Evolutionary conservation across 345 rosid genomes (phyloP).

Genomic region (Abelmoschus esculentus): DNA sequence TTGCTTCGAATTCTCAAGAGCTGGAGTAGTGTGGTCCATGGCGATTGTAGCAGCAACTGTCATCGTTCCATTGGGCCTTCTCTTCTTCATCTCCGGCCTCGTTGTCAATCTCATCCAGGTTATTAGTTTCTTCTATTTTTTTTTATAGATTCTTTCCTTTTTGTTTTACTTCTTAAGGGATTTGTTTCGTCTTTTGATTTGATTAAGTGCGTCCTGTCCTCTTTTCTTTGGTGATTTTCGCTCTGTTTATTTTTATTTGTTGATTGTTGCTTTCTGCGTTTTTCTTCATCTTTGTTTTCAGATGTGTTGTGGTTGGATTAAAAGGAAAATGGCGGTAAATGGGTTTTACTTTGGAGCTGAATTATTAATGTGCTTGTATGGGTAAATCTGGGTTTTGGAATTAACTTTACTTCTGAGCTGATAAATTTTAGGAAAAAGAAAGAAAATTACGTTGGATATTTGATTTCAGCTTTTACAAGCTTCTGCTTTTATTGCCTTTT

Average conservation of each 20-base stretch:
- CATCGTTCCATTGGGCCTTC: conserved; percentile 69
- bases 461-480: neutral
- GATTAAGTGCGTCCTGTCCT: neutral
- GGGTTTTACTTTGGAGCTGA: neutral
- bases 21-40: conserved; percentile 27
- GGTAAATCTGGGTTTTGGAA: neutral
- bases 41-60: conserved; percentile 68
- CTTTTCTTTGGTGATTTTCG: neutral
- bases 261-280: neutral
- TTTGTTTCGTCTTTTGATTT: neutral
- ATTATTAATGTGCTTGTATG: neutral
- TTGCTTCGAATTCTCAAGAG: neutral
- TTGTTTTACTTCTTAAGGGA: neutral
- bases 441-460: neutral
- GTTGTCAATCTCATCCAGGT: conserved; percentile 88
- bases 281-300: neutral
- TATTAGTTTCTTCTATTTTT: neutral
- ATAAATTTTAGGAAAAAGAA: neutral
- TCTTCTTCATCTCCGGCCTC: conserved; percentile 87
- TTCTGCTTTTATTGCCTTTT: neutral
- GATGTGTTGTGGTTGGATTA: neutral
- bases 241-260: neutral
- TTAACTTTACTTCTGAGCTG: neutral
- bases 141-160: conserved; percentile 6
- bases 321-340: neutral